These are phyloP conservation scores for Mrakia hoshinonis DNA, from an alignment of 768 basidiomycete species.

Conservation along the genomic window DNA sequence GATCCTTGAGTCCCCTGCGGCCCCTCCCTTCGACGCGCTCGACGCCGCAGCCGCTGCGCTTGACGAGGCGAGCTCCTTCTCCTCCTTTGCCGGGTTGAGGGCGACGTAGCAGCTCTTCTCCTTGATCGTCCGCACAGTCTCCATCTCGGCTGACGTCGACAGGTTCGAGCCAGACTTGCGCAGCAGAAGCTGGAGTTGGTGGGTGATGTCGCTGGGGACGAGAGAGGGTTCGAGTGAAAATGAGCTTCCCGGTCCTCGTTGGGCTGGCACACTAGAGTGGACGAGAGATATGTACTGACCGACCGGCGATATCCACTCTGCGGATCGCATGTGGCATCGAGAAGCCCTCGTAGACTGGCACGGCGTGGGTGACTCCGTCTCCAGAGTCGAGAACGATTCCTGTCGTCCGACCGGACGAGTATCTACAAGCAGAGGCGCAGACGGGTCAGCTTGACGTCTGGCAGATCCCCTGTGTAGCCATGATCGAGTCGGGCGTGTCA, in stretches of 20 bases:
- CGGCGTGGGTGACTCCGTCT: conserved; percentile 96
- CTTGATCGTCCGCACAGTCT: conserved; percentile 94
- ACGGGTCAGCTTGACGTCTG: neutral
- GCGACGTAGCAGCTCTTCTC: conserved; percentile 97
- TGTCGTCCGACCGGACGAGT: conserved; percentile 94
- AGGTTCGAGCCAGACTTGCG: conserved; percentile 91
- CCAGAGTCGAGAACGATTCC: conserved; percentile 99
- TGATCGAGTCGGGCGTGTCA: too few species aligned
- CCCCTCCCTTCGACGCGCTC: conserved; percentile 8
- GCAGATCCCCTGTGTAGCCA: neutral
- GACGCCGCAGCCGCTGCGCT: conserved; percentile 38
- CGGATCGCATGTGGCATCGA: conserved; percentile 98
- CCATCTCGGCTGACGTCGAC: conserved; percentile 92
- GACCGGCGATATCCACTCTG: conserved; percentile 89
- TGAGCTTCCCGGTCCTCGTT: neutral
- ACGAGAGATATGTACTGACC: conserved; percentile 48
- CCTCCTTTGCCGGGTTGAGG: conserved; percentile 83
- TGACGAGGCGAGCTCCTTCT: conserved; percentile 58
- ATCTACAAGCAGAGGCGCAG: conserved; percentile 50
- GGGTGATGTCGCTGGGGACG: conserved; percentile 74
- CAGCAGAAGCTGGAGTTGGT: conserved; percentile 85
- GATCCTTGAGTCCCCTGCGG: conserved; percentile 10
- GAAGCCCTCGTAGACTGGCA: conserved; percentile 97
- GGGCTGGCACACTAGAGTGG: too few species aligned
- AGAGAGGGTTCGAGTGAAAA: neutral